Conservation (phyloP, 75 land plant species). For the Isoetes taiwanensis region DNA sequence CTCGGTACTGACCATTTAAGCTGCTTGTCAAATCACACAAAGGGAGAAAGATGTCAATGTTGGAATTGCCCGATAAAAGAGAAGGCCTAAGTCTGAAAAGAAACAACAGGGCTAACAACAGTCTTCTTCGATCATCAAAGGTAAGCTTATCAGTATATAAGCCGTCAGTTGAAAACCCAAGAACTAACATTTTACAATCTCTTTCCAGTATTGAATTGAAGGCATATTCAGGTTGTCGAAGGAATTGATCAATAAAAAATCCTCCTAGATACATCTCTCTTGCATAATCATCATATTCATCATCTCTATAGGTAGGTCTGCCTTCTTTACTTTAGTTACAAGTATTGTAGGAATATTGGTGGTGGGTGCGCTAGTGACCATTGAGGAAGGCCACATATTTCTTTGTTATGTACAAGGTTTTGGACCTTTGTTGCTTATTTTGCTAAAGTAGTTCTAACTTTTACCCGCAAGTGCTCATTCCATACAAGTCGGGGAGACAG, state of each 20-base stretch:
- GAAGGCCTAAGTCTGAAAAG: slow-evolving; percentile 30
- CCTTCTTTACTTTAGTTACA: slow-evolving; percentile 16
- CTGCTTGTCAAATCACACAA: slow-evolving; percentile 23
- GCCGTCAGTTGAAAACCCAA: slow-evolving; percentile 21
- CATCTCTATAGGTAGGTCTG: slow-evolving; percentile 20
- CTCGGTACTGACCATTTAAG: slow-evolving; percentile 16
- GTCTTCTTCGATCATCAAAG: slow-evolving; percentile 34
- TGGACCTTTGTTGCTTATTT: slow-evolving; percentile 19
- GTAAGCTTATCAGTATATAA: slow-evolving; percentile 10
- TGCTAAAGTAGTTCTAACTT: slow-evolving; percentile 14
- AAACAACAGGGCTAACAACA: slow-evolving; percentile 23
- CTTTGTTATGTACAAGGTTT: slow-evolving; percentile 8
- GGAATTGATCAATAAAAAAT: slow-evolving; percentile 33
- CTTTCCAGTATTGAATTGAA: slow-evolving; percentile 28
- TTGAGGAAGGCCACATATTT: slow-evolving; percentile 11
- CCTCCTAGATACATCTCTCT: slow-evolving; percentile 37
- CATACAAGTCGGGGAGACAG: slow-evolving; percentile 30
- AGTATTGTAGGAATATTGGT: slow-evolving; percentile 23
- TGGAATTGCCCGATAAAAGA: slow-evolving; percentile 21
- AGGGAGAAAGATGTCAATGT: slow-evolving; percentile 35
- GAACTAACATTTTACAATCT: slow-evolving; percentile 29
- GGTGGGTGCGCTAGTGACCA: slow-evolving; percentile 18
- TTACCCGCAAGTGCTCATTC: slow-evolving; percentile 22
- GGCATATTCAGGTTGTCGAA: slow-evolving; percentile 28
- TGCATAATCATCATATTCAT: slow-evolving; percentile 25